These are phyloP conservation scores for Chlamydomonas incerta DNA, from an alignment of 139 green algal species.

Conservation along the genomic window DNA sequence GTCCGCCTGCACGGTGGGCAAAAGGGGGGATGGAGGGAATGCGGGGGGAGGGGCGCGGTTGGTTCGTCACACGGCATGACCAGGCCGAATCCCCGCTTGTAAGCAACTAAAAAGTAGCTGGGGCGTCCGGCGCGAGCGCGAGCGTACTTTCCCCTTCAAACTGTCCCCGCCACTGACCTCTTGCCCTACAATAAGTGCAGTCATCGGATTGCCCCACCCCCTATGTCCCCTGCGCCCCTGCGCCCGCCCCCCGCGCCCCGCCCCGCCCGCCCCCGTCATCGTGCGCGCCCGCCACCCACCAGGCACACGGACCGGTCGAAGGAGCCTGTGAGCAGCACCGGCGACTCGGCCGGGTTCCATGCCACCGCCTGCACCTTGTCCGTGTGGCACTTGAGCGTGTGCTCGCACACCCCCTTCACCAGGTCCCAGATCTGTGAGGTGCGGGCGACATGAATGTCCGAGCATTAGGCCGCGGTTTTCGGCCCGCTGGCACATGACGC, in stretches of 20 bases:
- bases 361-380: slow-evolving; percentile 96
- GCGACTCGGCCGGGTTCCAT: slow-evolving; percentile 92
- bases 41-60: not conserved
- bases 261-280: too few relatives aligned
- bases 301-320: slow-evolving; percentile 88
- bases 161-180: too few relatives aligned
- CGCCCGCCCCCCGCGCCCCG: too few relatives aligned
- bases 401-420: slow-evolving; percentile 47
- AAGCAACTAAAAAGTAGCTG: too few relatives aligned
- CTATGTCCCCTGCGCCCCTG: too few relatives aligned
- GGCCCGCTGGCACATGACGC: too few relatives aligned
- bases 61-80: not conserved
- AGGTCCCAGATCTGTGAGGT: slow-evolving; percentile 81
- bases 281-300: slow-evolving; percentile 64
- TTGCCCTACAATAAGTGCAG: too few relatives aligned
- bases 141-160: too few relatives aligned
- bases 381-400: slow-evolving; percentile 91
- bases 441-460: not conserved
- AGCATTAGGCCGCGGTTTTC: not conserved
- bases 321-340: slow-evolving; percentile 88
- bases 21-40: not conserved
- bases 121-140: too few relatives aligned
- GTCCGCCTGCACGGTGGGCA: slow-evolving; percentile 57
- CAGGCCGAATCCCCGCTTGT: too few relatives aligned
- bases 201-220: too few relatives aligned